Evolutionary conservation across 1,284 basidiomycete species (phyloP), one percentile per base, ranked within the genome.

Genomic region (Mycena sp.): DNA sequence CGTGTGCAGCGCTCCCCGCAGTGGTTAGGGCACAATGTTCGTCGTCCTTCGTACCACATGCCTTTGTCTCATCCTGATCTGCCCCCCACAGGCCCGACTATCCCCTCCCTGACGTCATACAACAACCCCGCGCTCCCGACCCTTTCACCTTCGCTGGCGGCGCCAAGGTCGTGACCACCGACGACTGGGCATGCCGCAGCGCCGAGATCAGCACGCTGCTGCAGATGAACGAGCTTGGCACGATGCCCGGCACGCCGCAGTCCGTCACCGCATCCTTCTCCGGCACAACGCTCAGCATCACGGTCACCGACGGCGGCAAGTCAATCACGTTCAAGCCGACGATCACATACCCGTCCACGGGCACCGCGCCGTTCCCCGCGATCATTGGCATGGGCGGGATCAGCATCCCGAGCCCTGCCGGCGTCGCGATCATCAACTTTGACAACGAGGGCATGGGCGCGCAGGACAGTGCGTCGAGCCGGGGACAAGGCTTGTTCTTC

Each of bases 401-500:
- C 38, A 46, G 43, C 11, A 37, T 65, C 16, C 63, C 63, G 12
- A 6, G 30, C 7, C 63, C 63, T 2, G 54, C 63, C 0, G 63
- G 58, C 12, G 63, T 65, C 41, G 80, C 83, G 2, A 71, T 77
- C 26, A 78, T 87, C 71, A 82, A 73, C 40, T 86, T 83, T 76
- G 76, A 80, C 70, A 85, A 83, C 74, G 76, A 81, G 41, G 78
- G 82, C 51, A 85, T 87, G 68, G 85, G 81, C 4, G 73, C 75
- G 32, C 81, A 86, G 70, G 74, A 74, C 51, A 73, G 76, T 69
- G 61, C 68, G 6, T 72, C 69, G 48, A 85, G 83, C 70, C 81
- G 85, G 23, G 85, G 85, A 7, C 68, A 77, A 49, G 85, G 85
- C 30, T 80, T 81, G 63, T 87, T 87, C 79, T 87, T 82, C 76